Percentiles rank a stretch among this genome's conserved stretches.
These are phyloP conservation scores for Centrapalus pauciflorus DNA, from an alignment of 129 eudicot genomes.

Conservation along the genomic window DNA sequence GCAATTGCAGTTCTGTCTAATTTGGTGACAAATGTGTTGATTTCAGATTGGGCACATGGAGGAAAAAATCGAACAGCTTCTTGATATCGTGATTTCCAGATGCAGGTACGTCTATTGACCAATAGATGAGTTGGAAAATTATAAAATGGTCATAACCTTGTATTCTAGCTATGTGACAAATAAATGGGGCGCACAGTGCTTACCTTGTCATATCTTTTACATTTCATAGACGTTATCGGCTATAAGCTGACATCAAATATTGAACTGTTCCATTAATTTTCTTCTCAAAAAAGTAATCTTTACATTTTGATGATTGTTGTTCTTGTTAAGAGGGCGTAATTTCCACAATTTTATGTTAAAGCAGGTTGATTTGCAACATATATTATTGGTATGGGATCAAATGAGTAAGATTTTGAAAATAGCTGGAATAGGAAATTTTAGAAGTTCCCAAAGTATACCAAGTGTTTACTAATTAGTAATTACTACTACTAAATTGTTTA, in stretches of 20 bases:
- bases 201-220: neutral
- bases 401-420: neutral
- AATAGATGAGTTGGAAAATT: neutral
- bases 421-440: neutral
- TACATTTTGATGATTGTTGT: neutral
- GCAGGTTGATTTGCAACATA: too few relatives aligned
- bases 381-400: too few relatives aligned
- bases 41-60: conserved; percentile 60
- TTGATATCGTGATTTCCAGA: conserved; percentile 42
- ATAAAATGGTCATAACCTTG: neutral
- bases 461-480: too few relatives aligned
- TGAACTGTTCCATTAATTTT: neutral
- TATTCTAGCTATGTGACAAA: neutral
- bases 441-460: too few relatives aligned
- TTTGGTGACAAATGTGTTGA: conserved; percentile 3
- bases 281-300: neutral
- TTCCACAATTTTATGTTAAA: neutral
- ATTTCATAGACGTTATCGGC: neutral
- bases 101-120: conserved; percentile 50
- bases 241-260: neutral
- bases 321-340: neutral
- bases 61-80: conserved; percentile 63
- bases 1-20: neutral
- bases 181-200: too few relatives aligned
- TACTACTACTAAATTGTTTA: too few relatives aligned